Percentiles rank a stretch among this genome's conserved stretches.
Evolutionary conservation across 768 basidiomycete species (phyloP).

Genomic region (Rubroboletus satanas): DNA sequence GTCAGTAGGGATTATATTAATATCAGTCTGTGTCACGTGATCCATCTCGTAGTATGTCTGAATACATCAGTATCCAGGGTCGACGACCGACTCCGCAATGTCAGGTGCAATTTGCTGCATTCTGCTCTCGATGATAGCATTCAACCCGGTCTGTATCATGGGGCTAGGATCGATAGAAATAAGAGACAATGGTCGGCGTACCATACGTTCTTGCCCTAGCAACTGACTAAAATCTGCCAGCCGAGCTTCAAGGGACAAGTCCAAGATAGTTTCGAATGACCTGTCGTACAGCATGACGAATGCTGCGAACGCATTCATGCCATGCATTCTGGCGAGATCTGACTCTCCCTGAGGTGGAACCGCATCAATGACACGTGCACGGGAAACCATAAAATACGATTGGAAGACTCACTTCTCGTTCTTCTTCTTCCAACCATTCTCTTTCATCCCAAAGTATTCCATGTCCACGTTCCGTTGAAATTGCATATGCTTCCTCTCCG

Average conservation of each 20-base stretch:
- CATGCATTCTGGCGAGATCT: slow-evolving; percentile 49
- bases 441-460: slow-evolving; percentile 53
- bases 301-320: slow-evolving; percentile 71
- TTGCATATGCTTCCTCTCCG: slow-evolving; percentile 53
- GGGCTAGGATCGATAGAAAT: slow-evolving; percentile 5
- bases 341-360: slow-evolving; percentile 50
- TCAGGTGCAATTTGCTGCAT: slow-evolving; percentile 26
- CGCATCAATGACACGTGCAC: slow-evolving; percentile 14
- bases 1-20: slow-evolving; percentile 30
- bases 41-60: slow-evolving; percentile 5
- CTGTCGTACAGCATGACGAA: slow-evolving; percentile 57
- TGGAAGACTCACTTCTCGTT: slow-evolving; percentile 41
- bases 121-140: slow-evolving; percentile 35
- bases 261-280: slow-evolving; percentile 53
- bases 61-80: slow-evolving; percentile 13
- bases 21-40: slow-evolving; percentile 16
- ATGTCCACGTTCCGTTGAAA: slow-evolving; percentile 38
- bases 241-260: slow-evolving; percentile 46
- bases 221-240: slow-evolving; percentile 41
- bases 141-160: slow-evolving; percentile 32
- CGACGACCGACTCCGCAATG: slow-evolving; percentile 8
- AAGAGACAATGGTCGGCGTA: slow-evolving; percentile 32
- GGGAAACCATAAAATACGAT: slow-evolving; percentile 7
- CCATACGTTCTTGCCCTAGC: slow-evolving; percentile 51
- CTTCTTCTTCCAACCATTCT: slow-evolving; percentile 58